Evolutionary conservation across 2,329 filamentous ascomycete species (phyloP), one percentile per base, ranked within the genome.

Genomic region (Xenoacremonium recifei): DNA sequence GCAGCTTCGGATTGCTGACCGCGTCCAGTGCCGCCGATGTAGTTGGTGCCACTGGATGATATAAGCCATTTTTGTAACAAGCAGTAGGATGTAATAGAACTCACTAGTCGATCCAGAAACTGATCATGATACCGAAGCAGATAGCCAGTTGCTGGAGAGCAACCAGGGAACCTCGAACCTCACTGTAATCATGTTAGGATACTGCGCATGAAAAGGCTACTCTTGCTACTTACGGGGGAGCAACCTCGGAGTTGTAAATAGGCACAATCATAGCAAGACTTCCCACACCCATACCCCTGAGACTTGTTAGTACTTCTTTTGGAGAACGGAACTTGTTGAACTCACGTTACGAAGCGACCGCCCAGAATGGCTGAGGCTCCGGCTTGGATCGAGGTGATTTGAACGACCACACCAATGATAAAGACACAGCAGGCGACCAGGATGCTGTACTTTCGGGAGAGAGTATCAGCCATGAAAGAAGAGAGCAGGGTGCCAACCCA

Each of bases 401-500:
- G 86, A 3, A 89, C 67, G 6, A 88, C 62, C 10, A 87, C 83
- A 25, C 87, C 87, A 2, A 90, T 37, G 5, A 85, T 79, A 62
- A 90, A 89, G 17, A 89, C 75, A 10, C 66, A 60, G 1, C 78
- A 79, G 10, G 83, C 83, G 23, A 87, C 72, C 13, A 89, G 64
- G 41, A 89, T 82, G 6, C 79, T 77, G 48, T 84, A 83, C 61
- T 89, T 89, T 35, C 87, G 75, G 2, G 82, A 85, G 37, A 83
- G 61, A 4, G 75, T 70, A 58, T 90, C 86, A 15, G 85, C 85
- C n/a, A 89, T 62, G 55, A 85, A 85, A 2, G 85, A 83, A 3
- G 80, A 85, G 30, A 85, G 71, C 3, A 91, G 64, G 0, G 83
- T 79, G 27, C 87, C 87, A n/a, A 88, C 59, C 85, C 85, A 90